Evolutionary conservation across 257 asterid species (phyloP).

Genomic region (Solanum pimpinellifolium): DNA sequence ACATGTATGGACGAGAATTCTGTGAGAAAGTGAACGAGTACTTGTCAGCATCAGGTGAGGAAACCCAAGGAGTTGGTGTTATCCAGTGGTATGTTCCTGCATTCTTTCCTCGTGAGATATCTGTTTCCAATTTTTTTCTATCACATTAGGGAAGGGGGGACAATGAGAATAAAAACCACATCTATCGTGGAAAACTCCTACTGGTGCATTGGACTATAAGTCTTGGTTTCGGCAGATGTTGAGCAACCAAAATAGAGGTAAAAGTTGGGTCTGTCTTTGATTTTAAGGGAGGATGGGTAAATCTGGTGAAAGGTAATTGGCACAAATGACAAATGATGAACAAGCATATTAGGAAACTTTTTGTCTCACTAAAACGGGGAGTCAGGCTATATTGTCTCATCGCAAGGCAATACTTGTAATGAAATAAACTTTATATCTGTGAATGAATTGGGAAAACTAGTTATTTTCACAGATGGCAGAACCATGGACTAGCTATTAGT

Average conservation of each 20-base stretch:
- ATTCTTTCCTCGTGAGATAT: neutral
- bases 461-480: neutral
- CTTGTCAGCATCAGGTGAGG: conserved; percentile 53
- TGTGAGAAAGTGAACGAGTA: conserved; percentile 81
- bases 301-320: neutral
- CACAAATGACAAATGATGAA: neutral
- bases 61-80: conserved; percentile 44
- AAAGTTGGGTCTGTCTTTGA: neutral
- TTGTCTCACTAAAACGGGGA: neutral
- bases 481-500: neutral
- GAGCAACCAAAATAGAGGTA: neutral
- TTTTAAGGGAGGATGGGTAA: neutral
- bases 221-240: neutral
- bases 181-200: neutral
- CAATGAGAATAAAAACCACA: neutral
- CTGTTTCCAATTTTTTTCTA: neutral
- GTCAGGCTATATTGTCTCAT: neutral
- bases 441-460: neutral
- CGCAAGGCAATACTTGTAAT: neutral
- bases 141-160: neutral
- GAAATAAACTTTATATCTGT: neutral
- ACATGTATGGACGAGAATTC: conserved; percentile 80
- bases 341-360: neutral
- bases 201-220: neutral
- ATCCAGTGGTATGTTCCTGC: conserved; percentile 44